A percentile compares a stretch with the other conserved stretches of the same genome.
Conservation (phyloP, 1,139 yeast genomes). For the Kazachstania sp. region DNA sequence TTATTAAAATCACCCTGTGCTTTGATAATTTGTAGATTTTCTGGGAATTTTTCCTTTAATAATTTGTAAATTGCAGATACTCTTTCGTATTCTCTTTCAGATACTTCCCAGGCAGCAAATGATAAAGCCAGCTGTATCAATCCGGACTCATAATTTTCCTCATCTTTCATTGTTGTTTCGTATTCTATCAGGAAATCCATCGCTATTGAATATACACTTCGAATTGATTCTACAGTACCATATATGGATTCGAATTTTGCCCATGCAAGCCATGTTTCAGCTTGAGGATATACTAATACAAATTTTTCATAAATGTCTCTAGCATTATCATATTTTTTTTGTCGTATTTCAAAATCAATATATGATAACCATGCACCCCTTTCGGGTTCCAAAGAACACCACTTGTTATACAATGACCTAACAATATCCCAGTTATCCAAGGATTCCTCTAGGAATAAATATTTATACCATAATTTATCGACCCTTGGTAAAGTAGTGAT, state of each 20-base stretch:
- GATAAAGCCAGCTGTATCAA: constrained; percentile 32
- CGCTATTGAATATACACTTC: constrained; percentile 62
- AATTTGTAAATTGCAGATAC: constrained; percentile 53
- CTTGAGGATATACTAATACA: constrained; percentile 44
- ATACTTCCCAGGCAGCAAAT: constrained; percentile 73
- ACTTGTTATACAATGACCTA: constrained; percentile 60
- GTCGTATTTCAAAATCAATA: constrained; percentile 60
- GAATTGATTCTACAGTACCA: constrained; percentile 41
- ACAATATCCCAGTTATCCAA: constrained; percentile 57
- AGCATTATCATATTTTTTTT: constrained; percentile 45
- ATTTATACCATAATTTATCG: constrained; percentile 80
- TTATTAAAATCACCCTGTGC: constrained; percentile 56
- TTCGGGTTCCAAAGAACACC: constrained; percentile 69
- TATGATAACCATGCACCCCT: constrained; percentile 66
- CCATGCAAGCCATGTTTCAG: constrained; percentile 62
- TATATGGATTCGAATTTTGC: constrained; percentile 48
- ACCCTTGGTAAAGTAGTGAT: constrained; percentile 65
- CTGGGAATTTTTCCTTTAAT: constrained; percentile 35
- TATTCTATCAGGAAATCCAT: constrained; percentile 43
- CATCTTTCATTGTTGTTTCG: constrained; percentile 6
- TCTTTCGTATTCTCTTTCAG: constrained; percentile 55
- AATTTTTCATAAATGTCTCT: constrained; percentile 51
- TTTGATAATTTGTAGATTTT: constrained; percentile 38
- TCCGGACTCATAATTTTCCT: constrained; percentile 31
- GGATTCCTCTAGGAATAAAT: constrained; percentile 75